phyloP scores from a whole-genome alignment of 495 filamentous ascomycete genomes.

The Penicillium angulare region DNA sequence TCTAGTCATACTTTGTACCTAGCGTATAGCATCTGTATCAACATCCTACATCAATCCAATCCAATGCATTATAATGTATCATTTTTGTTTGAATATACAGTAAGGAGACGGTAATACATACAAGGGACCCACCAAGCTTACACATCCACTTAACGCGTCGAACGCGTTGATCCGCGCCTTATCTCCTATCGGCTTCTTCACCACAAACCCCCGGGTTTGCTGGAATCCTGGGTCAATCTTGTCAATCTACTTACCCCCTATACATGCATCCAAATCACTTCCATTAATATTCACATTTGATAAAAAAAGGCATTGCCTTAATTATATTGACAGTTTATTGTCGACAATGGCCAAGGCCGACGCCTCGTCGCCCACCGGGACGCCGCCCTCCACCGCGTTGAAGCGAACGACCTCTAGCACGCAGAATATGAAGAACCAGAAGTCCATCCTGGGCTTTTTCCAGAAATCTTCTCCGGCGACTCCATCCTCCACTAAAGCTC shows the following conservation, averaged over 20 bases:
- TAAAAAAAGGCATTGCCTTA: no score
- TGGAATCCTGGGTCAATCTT: background rate
- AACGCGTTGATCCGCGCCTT: conserved; percentile 23
- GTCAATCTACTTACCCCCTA: no score
- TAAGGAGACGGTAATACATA: background rate
- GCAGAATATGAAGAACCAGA: conserved; percentile 67
- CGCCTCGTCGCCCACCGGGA: conserved; percentile 41
- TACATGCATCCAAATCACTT: no score
- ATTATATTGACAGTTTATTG: conserved; percentile 2
- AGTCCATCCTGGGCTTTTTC: conserved; percentile 83
- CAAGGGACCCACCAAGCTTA: background rate
- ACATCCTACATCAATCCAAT: background rate
- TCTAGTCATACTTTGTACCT: conserved; percentile 17
- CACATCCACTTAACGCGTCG: conserved; percentile 41
- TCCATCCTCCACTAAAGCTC: conserved; percentile 28
- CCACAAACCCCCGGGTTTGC: background rate
- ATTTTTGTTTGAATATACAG: background rate
- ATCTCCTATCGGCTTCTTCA: conserved; percentile 10
- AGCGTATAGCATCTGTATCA: conserved; percentile 16
- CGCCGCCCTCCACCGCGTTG: conserved; percentile 37
- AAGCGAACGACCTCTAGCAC: conserved; percentile 47
- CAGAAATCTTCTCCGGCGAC: conserved; percentile 59
- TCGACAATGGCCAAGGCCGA: conserved; percentile 37
- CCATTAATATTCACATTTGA: no score
- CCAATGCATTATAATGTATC: background rate